Evolutionary conservation across 208 protist species (phyloP).

Genomic region (Acanthamoeba castellanii): DNA sequence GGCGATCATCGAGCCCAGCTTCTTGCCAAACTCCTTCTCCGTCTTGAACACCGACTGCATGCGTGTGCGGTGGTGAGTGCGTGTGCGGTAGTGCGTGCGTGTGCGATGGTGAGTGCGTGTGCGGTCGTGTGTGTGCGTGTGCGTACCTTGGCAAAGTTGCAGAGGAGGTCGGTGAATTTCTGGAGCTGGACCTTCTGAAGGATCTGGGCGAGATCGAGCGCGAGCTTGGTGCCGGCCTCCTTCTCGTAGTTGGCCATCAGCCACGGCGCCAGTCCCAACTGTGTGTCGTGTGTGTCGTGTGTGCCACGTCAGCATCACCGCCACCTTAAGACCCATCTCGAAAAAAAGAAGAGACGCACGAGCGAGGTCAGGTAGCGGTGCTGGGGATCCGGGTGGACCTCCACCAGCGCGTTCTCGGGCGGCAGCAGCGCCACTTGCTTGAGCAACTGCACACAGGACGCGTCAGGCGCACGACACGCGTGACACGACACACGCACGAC

Average conservation of each 20-base stretch:
- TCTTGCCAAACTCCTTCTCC: constrained; percentile 20
- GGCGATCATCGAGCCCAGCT: constrained; percentile 11
- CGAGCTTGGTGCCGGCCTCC: constrained; percentile 10
- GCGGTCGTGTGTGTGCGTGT: no score
- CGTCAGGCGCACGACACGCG: neutral
- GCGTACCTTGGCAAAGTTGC: constrained; percentile 38
- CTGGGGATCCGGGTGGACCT: constrained; percentile 8
- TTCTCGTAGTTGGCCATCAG: constrained; percentile 50
- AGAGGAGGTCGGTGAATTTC: neutral
- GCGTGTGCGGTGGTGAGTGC: neutral
- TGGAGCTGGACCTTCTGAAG: neutral
- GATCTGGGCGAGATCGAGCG: neutral
- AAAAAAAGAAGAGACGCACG: neutral
- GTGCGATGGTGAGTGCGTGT: no score
- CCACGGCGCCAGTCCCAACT: constrained; percentile 45
- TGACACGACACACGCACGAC: neutral
- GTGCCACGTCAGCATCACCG: no score
- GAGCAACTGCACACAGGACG: constrained; percentile 2
- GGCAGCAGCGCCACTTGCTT: neutral
- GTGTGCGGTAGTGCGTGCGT: no score
- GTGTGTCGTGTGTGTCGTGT: no score
- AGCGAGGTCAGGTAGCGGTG: constrained; percentile 31
- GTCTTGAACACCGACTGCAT: constrained; percentile 27
- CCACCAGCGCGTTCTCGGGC: constrained; percentile 21
- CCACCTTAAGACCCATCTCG: neutral